Conservation (phyloP, 2,329 filamentous ascomycete species). For the Emergomyces pasteurianus region DNA sequence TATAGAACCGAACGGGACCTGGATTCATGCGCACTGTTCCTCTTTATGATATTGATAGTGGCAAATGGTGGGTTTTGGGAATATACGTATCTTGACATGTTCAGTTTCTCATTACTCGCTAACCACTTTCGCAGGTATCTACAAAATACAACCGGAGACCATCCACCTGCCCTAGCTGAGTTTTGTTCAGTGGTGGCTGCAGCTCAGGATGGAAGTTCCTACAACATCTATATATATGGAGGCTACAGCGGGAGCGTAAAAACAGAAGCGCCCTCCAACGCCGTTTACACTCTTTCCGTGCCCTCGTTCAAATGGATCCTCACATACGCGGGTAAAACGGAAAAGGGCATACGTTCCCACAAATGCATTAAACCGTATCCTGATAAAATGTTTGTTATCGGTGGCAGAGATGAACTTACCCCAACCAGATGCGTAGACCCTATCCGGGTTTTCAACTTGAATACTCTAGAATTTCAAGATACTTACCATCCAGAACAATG, state of each 20-base stretch:
- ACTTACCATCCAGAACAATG: conserved; percentile 20
- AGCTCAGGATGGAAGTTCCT: conserved; percentile 26
- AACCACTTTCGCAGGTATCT: conserved; percentile 20
- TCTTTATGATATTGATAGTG: conserved; percentile 25
- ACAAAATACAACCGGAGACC: conserved; percentile 30
- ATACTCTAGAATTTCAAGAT: conserved; percentile 21
- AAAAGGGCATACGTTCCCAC: conserved; percentile 19
- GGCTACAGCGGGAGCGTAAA: conserved; percentile 18
- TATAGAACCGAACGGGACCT: conserved; percentile 16
- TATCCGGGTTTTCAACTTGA: conserved; percentile 39
- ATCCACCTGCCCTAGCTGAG: conserved; percentile 23
- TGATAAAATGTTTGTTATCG: conserved; percentile 32
- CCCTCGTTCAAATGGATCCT: conserved; percentile 25
- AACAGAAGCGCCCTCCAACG: conserved; percentile 16
- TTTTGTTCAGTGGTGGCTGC: conserved; percentile 32
- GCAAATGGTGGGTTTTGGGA: conserved; percentile 15
- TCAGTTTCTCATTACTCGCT: no score
- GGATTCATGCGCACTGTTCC: conserved; percentile 27
- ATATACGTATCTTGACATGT: no score
- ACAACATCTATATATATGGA: conserved; percentile 26
- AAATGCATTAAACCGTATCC: conserved; percentile 35
- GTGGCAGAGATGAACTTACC: conserved; percentile 15
- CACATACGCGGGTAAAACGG: conserved; percentile 11
- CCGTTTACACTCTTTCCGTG: conserved; percentile 24
- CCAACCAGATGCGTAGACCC: conserved; percentile 37